phyloP scores from a whole-genome alignment of 805 yeast species.

The Jamesozyma spencerorum region DNA sequence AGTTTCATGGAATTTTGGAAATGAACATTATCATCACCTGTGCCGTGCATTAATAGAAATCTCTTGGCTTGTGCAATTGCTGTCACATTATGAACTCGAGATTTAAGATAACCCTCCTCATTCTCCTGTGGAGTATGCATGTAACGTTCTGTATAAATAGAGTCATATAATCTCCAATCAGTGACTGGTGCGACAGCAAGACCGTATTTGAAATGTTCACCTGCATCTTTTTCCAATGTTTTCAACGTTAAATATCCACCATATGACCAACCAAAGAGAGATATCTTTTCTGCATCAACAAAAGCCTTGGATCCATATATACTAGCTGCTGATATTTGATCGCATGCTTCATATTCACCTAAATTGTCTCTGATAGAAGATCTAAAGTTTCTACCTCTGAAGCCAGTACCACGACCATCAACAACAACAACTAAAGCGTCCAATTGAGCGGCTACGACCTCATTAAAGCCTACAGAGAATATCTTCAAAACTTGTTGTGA shows the following conservation, averaged over 20 bases:
- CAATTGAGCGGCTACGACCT: conserved; percentile 66
- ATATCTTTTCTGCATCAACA: conserved; percentile 59
- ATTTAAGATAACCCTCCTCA: conserved; percentile 47
- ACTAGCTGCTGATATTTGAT: conserved; percentile 80
- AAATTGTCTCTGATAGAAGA: conserved; percentile 70
- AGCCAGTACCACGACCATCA: conserved; percentile 96
- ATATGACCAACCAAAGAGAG: conserved; percentile 98
- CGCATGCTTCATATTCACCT: conserved; percentile 75
- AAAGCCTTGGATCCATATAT: conserved; percentile 53
- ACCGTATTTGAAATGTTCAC: conserved; percentile 72
- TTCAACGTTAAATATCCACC: conserved; percentile 92
- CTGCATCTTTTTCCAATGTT: conserved; percentile 73
- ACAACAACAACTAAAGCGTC: conserved; percentile 86
- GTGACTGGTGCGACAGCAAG: conserved; percentile 98
- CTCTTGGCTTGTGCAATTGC: conserved; percentile 50
- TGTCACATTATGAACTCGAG: conserved; percentile 49
- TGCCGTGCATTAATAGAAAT: conserved; percentile 87
- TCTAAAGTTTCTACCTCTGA: conserved; percentile 70
- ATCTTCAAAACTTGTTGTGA: conserved; percentile 68
- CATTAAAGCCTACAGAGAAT: conserved; percentile 58
- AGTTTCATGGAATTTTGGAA: conserved; percentile 78
- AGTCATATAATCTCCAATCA: conserved; percentile 85
- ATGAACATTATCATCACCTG: conserved; percentile 97
- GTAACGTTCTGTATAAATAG: conserved; percentile 90
- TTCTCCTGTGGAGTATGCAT: conserved; percentile 77